Evolutionary conservation across 306 rosid genomes (phyloP).

Genomic region (Quercus berberidifolia): DNA sequence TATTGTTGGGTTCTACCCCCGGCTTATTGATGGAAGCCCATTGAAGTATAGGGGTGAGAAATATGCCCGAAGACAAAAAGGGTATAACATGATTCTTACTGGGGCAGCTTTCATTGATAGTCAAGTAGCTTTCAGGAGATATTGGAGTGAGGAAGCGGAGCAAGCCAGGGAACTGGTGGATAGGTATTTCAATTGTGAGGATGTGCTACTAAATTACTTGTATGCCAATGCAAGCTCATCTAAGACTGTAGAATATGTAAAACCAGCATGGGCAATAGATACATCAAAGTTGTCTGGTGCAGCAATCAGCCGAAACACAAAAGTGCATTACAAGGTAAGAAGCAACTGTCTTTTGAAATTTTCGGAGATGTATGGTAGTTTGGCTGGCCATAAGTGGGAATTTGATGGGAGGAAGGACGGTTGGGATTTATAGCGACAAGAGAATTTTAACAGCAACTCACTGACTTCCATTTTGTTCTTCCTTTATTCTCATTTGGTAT

Average conservation of each 20-base stretch:
- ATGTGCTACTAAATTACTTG: conserved; percentile 77
- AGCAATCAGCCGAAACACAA: conserved; percentile 84
- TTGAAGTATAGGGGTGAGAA: conserved; percentile 75
- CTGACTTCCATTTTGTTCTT: conserved; percentile 22
- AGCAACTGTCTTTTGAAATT: conserved; percentile 70
- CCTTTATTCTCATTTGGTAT: conserved; percentile 21
- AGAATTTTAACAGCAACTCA: conserved; percentile 23
- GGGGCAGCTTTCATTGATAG: conserved; percentile 93
- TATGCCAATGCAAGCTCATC: conserved; percentile 83
- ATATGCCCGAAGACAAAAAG: conserved; percentile 64
- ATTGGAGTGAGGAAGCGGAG: conserved; percentile 73
- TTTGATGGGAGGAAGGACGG: conserved; percentile 79
- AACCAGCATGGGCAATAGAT: conserved; percentile 96
- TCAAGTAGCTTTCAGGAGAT: conserved; percentile 68
- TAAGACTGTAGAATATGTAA: conserved; percentile 86
- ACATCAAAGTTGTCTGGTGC: conserved; percentile 90
- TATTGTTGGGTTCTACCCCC: conserved; percentile 93
- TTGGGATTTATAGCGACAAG: conserved; percentile 77
- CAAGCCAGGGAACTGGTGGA: conserved; percentile 77
- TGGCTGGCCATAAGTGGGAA: conserved; percentile 62
- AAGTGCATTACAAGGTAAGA: conserved; percentile 64
- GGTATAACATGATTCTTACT: conserved; percentile 96
- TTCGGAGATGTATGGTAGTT: conserved; percentile 67
- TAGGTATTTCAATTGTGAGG: conserved; percentile 79
- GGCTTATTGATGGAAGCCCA: conserved; percentile 68